Evolutionary conservation across 2,329 filamentous ascomycete genomes (phyloP).

Genomic region (Ascochyta lentis): DNA sequence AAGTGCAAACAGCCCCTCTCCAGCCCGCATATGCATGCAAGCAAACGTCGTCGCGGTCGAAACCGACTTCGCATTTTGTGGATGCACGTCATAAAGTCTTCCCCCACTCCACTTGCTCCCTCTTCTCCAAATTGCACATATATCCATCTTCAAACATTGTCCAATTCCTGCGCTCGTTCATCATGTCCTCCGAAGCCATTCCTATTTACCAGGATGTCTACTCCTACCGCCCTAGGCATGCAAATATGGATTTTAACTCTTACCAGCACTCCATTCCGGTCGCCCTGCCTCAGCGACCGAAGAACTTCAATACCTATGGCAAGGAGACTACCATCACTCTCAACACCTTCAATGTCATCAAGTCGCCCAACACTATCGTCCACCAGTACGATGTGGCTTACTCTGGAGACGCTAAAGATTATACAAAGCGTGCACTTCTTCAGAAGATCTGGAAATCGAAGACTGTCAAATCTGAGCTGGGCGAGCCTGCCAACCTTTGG

Average conservation of each 20-base stretch:
- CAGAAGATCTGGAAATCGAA: constrained; percentile 78
- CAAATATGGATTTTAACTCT: constrained; percentile 32
- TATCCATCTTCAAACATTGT: background rate
- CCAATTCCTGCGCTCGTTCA: constrained; percentile 1
- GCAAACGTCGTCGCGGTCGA: constrained; percentile 10
- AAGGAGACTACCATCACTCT: constrained; percentile 55
- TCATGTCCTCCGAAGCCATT: constrained; percentile 12
- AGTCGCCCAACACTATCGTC: constrained; percentile 67
- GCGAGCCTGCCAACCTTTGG: constrained; percentile 58
- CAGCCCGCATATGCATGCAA: constrained; percentile 11
- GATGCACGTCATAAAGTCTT: constrained; percentile 10
- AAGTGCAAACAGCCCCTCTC: constrained; percentile 34
- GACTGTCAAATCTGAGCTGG: constrained; percentile 63
- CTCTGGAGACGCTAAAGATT: constrained; percentile 65
- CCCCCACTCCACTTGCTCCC: background rate
- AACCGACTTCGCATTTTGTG: background rate
- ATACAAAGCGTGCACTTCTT: constrained; percentile 67
- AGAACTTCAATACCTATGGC: constrained; percentile 49
- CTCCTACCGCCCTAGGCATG: constrained; percentile 25
- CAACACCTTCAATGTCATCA: constrained; percentile 76
- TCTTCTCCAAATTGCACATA: background rate
- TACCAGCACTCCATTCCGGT: constrained; percentile 33
- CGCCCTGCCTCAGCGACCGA: constrained; percentile 45
- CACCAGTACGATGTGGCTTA: constrained; percentile 80
- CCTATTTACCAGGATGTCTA: constrained; percentile 21